phyloP scores from a whole-genome alignment of 1,139 yeast genomes.

The Pneumocystis carinii region DNA sequence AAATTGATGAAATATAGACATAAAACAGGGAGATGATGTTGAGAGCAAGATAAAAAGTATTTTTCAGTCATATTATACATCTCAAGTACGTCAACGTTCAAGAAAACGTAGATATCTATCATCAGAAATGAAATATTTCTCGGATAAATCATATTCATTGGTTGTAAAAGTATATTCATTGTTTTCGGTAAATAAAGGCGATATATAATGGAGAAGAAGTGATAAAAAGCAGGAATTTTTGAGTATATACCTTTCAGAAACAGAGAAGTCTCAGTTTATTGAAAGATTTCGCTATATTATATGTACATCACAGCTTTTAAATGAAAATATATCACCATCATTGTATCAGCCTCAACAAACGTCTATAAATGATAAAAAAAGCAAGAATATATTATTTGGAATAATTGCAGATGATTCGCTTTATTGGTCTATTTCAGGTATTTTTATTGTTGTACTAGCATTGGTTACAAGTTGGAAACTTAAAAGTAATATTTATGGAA shows the following conservation, averaged over 20 bases:
- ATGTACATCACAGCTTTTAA: constrained; percentile 31
- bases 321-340: constrained; percentile 19
- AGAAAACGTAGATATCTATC: not conserved
- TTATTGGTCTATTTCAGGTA: constrained; percentile 26
- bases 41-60: not conserved
- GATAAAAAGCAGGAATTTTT: constrained; percentile 12
- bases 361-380: not conserved
- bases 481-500: constrained; percentile 5
- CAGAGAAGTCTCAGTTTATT: constrained; percentile 26
- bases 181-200: not conserved
- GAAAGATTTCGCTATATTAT: constrained; percentile 33
- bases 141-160: not conserved
- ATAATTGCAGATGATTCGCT: constrained; percentile 14
- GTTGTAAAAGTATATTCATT: not conserved
- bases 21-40: not conserved
- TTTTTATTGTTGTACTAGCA: constrained; percentile 24
- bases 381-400: constrained; percentile 1
- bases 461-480: constrained; percentile 21
- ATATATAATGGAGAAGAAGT: not conserved
- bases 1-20: not conserved
- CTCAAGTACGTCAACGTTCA: not conserved
- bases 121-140: not conserved
- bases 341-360: constrained; percentile 10
- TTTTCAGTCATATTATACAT: not conserved
- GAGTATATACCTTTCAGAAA: constrained; percentile 16